phyloP scores from a whole-genome alignment of 805 yeast genomes.

The Candida railenensis region DNA sequence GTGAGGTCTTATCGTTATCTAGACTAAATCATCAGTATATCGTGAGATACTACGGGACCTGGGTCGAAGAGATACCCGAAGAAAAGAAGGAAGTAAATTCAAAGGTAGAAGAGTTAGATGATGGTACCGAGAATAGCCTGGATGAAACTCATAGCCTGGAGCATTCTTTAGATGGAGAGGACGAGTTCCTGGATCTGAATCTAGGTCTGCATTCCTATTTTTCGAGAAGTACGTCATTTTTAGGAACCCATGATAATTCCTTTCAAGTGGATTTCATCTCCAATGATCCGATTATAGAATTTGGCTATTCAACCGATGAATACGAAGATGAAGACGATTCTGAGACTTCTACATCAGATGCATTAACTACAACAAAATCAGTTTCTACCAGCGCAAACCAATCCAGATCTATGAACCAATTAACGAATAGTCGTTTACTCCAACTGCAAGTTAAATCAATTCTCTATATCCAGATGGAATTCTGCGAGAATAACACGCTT shows the following conservation, averaged over 20 bases:
- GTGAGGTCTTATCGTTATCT: conserved; percentile 90
- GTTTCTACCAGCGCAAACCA: neutral
- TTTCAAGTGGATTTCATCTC: conserved; percentile 67
- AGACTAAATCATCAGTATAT: conserved; percentile 93
- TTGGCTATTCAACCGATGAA: conserved; percentile 37
- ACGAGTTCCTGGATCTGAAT: conserved; percentile 13
- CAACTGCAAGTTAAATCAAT: conserved; percentile 52
- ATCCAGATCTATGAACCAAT: neutral
- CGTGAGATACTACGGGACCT: conserved; percentile 94
- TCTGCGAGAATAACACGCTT: conserved; percentile 92
- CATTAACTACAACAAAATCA: conserved; percentile 2
- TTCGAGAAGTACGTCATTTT: conserved; percentile 21
- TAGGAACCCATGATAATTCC: conserved; percentile 22
- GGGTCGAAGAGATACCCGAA: conserved; percentile 77
- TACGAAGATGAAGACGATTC: conserved; percentile 18
- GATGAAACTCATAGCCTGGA: conserved; percentile 15
- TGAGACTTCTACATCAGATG: conserved; percentile 5
- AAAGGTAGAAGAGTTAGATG: conserved; percentile 13
- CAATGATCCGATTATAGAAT: conserved; percentile 56
- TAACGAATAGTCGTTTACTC: neutral
- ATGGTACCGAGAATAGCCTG: neutral
- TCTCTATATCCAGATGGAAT: conserved; percentile 95
- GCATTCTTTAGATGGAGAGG: conserved; percentile 16
- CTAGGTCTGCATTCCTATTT: conserved; percentile 18
- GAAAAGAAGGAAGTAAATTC: conserved; percentile 15